Evolutionary conservation across 2,329 filamentous ascomycete genomes (phyloP), one percentile per base, ranked within the genome.

Genomic region (Fusarium miscanthi): DNA sequence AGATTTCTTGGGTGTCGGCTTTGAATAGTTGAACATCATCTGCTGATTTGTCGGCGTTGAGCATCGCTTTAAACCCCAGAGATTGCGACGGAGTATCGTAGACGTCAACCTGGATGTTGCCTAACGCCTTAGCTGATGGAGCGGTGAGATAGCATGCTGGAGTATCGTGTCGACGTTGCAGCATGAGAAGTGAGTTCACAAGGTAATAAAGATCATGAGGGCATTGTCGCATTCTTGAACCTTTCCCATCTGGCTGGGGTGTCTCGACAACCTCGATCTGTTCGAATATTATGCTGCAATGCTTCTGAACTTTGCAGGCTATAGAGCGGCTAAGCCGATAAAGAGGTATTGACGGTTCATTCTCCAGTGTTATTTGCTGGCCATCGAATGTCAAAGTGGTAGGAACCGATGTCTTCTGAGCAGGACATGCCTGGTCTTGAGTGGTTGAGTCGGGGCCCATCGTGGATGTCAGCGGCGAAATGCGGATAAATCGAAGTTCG

Each of bases 141-240:
- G 71, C 51, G 11, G 71, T 74, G 8, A 74, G 52, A 10, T 72
- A 74, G 17, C 72, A 72, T 5, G 38, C 30, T 5, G 49, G 64
- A 8, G 59, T 16, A 43, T 66, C 30, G 2, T 48, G 46, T 16
- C 19, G 57, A 51, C 46, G 5, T 35, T 42, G 17, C 6, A 48
- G 30, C 31, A 58, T 53, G 35, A 53, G 30, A 14, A 58, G 37
- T 8, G 65, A 61, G 19, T 70, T 69, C 1, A 62, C 71, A 3
- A 74, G 54, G 33, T 74, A 74, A 14, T 72, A 74, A 0, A 74
- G 45, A 19, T 61, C 68, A 19, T 60, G 33, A 14, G 25, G 48
- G 2, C 16, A 35, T 21, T 27, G 51, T 2, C 25, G 16, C 13
- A 42, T 57, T 5, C 11, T 41, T 1, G 45, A 35, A 2, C 8